These are phyloP conservation scores for Auriscalpium vulgare DNA, from an alignment of 768 basidiomycete species.

Conservation along the genomic window DNA sequence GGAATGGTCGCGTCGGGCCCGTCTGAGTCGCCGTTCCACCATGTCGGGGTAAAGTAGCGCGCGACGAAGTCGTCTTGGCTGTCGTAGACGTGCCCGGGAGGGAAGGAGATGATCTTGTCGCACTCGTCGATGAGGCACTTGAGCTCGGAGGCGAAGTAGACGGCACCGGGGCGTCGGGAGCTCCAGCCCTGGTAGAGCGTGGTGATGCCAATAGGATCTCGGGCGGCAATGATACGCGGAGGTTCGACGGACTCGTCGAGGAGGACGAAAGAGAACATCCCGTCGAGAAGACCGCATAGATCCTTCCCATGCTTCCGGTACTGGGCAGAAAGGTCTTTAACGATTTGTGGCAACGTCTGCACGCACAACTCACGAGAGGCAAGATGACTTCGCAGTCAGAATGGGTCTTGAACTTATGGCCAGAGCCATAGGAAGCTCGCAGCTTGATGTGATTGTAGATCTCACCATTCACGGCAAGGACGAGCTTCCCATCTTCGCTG, in stretches of 20 bases:
- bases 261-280: conserved; percentile 98
- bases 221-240: conserved; percentile 86
- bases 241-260: conserved; percentile 90
- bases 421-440: conserved; percentile 53
- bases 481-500: conserved; percentile 75
- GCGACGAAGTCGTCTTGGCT: conserved; percentile 69
- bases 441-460: conserved; percentile 95
- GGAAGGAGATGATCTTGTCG: conserved; percentile 91
- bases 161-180: conserved; percentile 70
- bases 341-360: conserved; percentile 2
- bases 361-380: conserved; percentile 52
- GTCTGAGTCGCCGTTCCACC: conserved; percentile 84
- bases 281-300: conserved; percentile 78
- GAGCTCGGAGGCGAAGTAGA: conserved; percentile 94
- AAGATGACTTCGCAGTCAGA: conserved; percentile 98
- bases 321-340: conserved; percentile 30
- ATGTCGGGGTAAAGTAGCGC: conserved; percentile 82
- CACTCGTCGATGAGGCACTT: conserved; percentile 89
- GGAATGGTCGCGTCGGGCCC: conserved; percentile 47
- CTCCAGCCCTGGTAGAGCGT: conserved; percentile 98
- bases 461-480: conserved; percentile 95
- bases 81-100: conserved; percentile 95
- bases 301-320: conserved; percentile 77
- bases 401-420: conserved; percentile 87
- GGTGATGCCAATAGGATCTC: conserved; percentile 96